These are phyloP conservation scores for Austroboletus novae-zelandiae DNA, from an alignment of 1,284 basidiomycete genomes.

Conservation along the genomic window DNA sequence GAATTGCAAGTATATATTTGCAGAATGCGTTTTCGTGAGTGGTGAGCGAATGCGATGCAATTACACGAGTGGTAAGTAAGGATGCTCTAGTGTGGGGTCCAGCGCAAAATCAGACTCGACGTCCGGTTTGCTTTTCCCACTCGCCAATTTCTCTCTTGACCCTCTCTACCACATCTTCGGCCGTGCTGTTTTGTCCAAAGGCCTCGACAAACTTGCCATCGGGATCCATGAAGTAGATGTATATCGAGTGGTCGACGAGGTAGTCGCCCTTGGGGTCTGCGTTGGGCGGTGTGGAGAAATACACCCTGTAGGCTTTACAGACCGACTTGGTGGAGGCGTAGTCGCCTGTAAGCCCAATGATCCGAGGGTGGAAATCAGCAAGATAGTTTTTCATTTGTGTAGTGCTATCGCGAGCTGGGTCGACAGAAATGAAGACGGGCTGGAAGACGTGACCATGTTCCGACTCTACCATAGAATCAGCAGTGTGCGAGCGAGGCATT, in stretches of 20 bases:
- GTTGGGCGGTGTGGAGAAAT: conserved; percentile 95
- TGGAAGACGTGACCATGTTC: conserved; percentile 63
- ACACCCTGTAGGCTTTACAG: conserved; percentile 96
- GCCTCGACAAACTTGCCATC: conserved; percentile 94
- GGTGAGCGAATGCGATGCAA: conserved; percentile 13
- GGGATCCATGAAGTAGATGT: conserved; percentile 99
- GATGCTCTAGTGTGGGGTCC: conserved; percentile 1
- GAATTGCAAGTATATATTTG: conserved; percentile 5
- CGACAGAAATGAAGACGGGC: conserved; percentile 94
- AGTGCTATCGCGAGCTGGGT: conserved; percentile 88
- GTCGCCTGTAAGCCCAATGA: conserved; percentile 85
- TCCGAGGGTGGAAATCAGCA: conserved; percentile 87
- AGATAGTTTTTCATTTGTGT: conserved; percentile 60
- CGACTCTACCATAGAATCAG: conserved; percentile 49
- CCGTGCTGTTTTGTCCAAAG: conserved; percentile 82
- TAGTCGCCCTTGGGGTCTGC: conserved; percentile 90
- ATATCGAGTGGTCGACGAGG: conserved; percentile 95
- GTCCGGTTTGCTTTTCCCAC: conserved; percentile 48
- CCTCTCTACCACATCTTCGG: conserved; percentile 67
- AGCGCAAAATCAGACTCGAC: conserved; percentile 26
- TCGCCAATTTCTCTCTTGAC: conserved; percentile 56
- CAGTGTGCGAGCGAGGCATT: not conserved
- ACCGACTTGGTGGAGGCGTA: conserved; percentile 85
- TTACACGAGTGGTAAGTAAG: conserved; percentile 8
- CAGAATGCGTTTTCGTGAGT: conserved; percentile 13